Percentiles rank a stretch among this genome's conserved stretches.
Evolutionary conservation across 75 land plant species (phyloP).

Genomic region (Cupressus sempervirens): DNA sequence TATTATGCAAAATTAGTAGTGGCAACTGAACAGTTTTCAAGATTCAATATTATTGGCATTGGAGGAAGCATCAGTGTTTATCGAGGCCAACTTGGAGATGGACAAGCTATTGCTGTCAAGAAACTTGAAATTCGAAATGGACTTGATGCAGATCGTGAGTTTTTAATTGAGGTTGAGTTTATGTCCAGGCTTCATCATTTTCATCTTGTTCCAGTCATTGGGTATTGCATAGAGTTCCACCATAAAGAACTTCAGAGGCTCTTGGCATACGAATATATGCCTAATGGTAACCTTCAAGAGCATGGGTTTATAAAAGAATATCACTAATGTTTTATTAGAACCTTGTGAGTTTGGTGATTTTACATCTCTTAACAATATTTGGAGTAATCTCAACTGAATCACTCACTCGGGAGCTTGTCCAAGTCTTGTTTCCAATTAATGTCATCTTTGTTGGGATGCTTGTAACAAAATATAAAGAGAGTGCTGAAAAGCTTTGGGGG

Average conservation of each 20-base stretch:
- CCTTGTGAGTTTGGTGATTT: too few relatives aligned
- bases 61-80: slow-evolving; percentile 86
- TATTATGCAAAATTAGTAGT: slow-evolving; percentile 46
- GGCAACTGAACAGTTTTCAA: slow-evolving; percentile 66
- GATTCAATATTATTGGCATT: slow-evolving; percentile 55
- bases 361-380: too few relatives aligned
- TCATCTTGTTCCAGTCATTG: slow-evolving; percentile 86
- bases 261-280: slow-evolving; percentile 85
- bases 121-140: slow-evolving; percentile 37
- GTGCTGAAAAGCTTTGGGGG: too few relatives aligned
- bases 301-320: too few relatives aligned
- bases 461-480: too few relatives aligned
- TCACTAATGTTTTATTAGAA: too few relatives aligned
- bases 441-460: too few relatives aligned
- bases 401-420: too few relatives aligned
- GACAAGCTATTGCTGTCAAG: slow-evolving; percentile 65
- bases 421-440: too few relatives aligned
- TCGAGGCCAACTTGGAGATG: slow-evolving; percentile 58
- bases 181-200: slow-evolving; percentile 86
- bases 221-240: slow-evolving; percentile 66
- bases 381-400: too few relatives aligned
- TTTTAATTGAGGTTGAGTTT: slow-evolving; percentile 73
- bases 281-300: slow-evolving; percentile 81
- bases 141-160: slow-evolving; percentile 43
- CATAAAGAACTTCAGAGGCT: slow-evolving; percentile 64